Conservation (phyloP, 768 basidiomycete species). For the Gymnopilus junonius region DNA sequence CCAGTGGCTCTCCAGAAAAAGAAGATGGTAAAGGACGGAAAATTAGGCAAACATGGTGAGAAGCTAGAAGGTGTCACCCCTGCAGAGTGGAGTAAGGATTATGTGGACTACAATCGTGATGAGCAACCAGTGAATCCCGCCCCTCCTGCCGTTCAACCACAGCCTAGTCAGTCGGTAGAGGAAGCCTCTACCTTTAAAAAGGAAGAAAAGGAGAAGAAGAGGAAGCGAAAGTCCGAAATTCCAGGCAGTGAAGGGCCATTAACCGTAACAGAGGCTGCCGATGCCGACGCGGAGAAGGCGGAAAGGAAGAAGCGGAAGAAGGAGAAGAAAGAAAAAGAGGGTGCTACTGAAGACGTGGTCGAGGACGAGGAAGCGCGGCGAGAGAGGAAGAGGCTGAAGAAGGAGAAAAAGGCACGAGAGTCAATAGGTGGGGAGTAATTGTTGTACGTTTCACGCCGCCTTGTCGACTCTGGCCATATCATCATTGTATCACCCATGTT, state of each 20-base stretch:
- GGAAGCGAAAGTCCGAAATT: constrained; percentile 77
- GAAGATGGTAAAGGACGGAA: constrained; percentile 97
- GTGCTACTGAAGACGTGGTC: constrained; percentile 38
- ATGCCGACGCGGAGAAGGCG: constrained; percentile 48
- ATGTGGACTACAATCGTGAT: constrained; percentile 90
- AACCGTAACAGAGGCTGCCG: constrained; percentile 42
- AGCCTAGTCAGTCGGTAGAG: constrained; percentile 25
- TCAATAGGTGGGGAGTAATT: constrained; percentile 42
- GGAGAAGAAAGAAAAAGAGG: constrained; percentile 50
- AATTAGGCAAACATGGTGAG: constrained; percentile 94
- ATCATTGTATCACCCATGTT: constrained; percentile 11
- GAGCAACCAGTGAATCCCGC: constrained; percentile 25
- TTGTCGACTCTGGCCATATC: background rate
- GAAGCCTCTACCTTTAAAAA: constrained; percentile 28
- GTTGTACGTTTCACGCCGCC: background rate
- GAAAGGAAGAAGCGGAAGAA: constrained; percentile 74
- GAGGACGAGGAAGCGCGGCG: constrained; percentile 63
- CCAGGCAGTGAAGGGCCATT: constrained; percentile 41
- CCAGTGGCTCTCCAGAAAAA: constrained; percentile 97
- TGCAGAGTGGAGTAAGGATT: constrained; percentile 88
- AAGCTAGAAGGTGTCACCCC: constrained; percentile 89
- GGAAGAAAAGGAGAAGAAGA: constrained; percentile 78
- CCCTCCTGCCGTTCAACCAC: constrained; percentile 38
- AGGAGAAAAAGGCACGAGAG: constrained; percentile 65
- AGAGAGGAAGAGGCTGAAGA: constrained; percentile 69